Evolutionary conservation across 2,329 filamentous ascomycete species (phyloP), one percentile per base, ranked within the genome.

Genomic region (Mariannaea sp.): DNA sequence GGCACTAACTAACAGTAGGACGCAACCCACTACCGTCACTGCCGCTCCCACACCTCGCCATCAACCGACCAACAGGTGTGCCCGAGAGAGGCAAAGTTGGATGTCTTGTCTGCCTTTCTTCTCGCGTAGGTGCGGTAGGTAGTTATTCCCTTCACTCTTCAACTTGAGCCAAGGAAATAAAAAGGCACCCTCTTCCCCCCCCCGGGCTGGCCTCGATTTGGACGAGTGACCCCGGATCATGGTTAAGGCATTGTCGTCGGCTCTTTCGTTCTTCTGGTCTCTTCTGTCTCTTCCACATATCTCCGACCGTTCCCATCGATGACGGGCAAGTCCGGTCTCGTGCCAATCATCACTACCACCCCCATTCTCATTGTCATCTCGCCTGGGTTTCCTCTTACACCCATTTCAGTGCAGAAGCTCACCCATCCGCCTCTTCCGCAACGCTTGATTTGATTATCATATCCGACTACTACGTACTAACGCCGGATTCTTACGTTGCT

Each of bases 31-130:
- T 50, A 55, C 50, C 41, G 53, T 49, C 44, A 54, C 56, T 46
- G 48, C 35, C 44, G 55, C 33, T 57, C 57, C 61, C 58, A 65
- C 62, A 53, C 35, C 42, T 42, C 44, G 51, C 56, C 43, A 53
- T 32, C 35, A 33, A 42, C 43, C 55, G 63, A 55, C 53, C 62
- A 57, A 39, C 58, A 56, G 52, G 39, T 58, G 64, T 55, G 52
- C 53, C 24, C 12, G 17, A 10, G 5, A 35, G 36, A 29, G 45
- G 45, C 60, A 19, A 46, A 45, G 17, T 45, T 41, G 33, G 32
- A 38, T 35, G 32, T 40, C 29, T 24, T 22, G 26, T 45, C 26
- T 55, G 51, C 39, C 43, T 61, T 56, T 42, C 44, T 35, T 12
- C 5, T 29, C 26, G 7, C 7, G 26, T 7, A 29, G 7, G 7